Percentiles rank a stretch among this genome's conserved stretches.
Conservation (phyloP, 208 protist species). For the Trypanosoma rangeli region DNA sequence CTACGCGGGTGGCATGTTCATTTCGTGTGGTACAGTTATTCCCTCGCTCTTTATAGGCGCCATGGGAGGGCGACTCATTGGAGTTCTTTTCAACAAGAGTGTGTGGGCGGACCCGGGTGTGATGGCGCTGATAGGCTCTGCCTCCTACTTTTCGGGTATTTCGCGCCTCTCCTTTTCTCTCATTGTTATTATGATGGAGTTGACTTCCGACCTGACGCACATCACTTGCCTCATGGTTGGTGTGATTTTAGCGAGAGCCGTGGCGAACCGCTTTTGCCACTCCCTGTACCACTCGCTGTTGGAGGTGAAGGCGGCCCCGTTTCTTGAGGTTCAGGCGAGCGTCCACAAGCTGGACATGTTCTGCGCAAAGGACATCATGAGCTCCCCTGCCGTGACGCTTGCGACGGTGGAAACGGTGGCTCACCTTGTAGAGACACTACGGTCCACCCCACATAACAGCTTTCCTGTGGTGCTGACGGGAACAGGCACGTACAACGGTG, state of each 20-base stretch:
- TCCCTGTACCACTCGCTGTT: constrained; percentile 80
- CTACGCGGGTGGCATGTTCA: constrained; percentile 72
- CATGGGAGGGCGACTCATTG: constrained; percentile 45
- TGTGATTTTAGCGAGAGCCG: constrained; percentile 75
- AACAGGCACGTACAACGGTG: constrained; percentile 41
- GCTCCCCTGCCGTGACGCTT: constrained; percentile 50
- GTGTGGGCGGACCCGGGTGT: constrained; percentile 73
- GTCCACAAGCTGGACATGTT: constrained; percentile 57
- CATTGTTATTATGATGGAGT: constrained; percentile 88
- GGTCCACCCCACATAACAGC: constrained; percentile 70
- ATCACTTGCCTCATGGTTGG: constrained; percentile 85
- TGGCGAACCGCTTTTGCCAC: constrained; percentile 74
- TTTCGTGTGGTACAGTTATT: constrained; percentile 74
- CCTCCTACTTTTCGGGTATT: constrained; percentile 80
- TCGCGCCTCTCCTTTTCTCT: constrained; percentile 84
- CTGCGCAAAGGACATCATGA: constrained; percentile 80
- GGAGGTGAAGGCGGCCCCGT: constrained; percentile 74
- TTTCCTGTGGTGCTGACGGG: constrained; percentile 77
- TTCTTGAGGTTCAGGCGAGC: constrained; percentile 57
- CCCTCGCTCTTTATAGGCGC: constrained; percentile 64
- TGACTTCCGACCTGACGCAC: constrained; percentile 84
- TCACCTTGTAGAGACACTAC: constrained; percentile 48
- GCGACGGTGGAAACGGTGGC: constrained; percentile 48
- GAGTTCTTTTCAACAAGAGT: constrained; percentile 38
- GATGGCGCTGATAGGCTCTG: constrained; percentile 79